These are phyloP conservation scores for Chenopodium formosanum DNA, from an alignment of 148 eudicot species.

Conservation along the genomic window DNA sequence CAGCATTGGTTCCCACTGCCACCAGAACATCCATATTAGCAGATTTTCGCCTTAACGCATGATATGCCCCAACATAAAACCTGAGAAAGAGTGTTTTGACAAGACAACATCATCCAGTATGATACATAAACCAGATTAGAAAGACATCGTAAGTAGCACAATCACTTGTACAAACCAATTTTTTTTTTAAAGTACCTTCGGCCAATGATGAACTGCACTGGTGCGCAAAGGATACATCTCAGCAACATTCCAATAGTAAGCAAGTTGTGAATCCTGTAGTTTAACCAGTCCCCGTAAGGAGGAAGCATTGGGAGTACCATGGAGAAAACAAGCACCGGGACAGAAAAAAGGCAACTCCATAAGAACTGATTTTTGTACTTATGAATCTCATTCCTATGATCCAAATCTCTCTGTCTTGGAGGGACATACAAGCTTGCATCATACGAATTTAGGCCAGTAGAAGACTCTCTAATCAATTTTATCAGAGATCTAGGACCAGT, in stretches of 20 bases:
- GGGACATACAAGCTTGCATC: constrained; percentile 69
- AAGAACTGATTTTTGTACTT: constrained; percentile 67
- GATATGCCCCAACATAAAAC: constrained; percentile 88
- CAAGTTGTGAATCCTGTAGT: constrained; percentile 72
- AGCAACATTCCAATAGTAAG: constrained; percentile 77
- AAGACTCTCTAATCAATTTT: constrained; percentile 52
- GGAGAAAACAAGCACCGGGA: constrained; percentile 76
- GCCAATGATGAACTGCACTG: constrained; percentile 87
- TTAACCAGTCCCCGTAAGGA: constrained; percentile 86
- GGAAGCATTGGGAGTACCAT: constrained; percentile 92
- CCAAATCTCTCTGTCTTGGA: constrained; percentile 62
- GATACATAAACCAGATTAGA: neutral
- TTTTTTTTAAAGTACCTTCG: constrained; percentile 47
- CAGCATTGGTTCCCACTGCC: constrained; percentile 97
- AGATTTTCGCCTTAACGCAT: constrained; percentile 78
- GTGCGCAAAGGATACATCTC: constrained; percentile 87
- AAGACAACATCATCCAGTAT: neutral
- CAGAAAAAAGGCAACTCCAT: constrained; percentile 81
- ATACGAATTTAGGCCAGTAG: constrained; percentile 43
- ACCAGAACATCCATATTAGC: constrained; percentile 99
- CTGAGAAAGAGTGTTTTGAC: constrained; percentile 40
- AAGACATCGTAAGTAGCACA: neutral
- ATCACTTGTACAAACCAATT: neutral
- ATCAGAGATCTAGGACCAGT: constrained; percentile 61
- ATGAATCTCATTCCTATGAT: constrained; percentile 52